Evolutionary conservation across 768 basidiomycete genomes (phyloP).

Genomic region (Pilatotrama ljubarskyi): DNA sequence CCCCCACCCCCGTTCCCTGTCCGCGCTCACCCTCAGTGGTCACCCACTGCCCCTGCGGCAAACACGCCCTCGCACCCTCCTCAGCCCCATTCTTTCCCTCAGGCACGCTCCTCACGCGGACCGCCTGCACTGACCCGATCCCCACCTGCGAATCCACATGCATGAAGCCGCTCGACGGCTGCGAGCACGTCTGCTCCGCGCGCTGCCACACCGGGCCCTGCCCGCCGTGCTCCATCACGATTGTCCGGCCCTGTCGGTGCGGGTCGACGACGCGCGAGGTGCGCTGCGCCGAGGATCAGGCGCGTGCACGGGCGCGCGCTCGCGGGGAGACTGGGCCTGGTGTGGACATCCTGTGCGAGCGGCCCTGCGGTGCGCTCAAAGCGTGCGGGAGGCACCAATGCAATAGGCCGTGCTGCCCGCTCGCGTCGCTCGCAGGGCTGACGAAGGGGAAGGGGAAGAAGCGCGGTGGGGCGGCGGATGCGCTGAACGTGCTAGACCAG

Average conservation of each 20-base stretch:
- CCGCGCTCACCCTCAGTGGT: conserved; percentile 71
- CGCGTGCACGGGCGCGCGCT: conserved; percentile 31
- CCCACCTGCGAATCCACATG: conserved; percentile 78
- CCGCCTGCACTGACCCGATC: conserved; percentile 69
- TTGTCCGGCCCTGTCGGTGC: conserved; percentile 85
- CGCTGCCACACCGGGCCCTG: conserved; percentile 80
- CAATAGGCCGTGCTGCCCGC: conserved; percentile 82
- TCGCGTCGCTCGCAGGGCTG: conserved; percentile 58
- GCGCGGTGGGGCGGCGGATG: conserved; percentile 32
- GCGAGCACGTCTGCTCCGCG: conserved; percentile 71
- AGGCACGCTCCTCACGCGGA: conserved; percentile 39
- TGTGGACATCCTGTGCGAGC: conserved; percentile 73
- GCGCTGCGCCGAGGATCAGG: conserved; percentile 51
- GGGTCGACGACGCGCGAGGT: conserved; percentile 63
- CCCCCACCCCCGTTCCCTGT: conserved; percentile 55
- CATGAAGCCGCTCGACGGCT: conserved; percentile 58
- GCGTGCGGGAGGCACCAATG: conserved; percentile 90
- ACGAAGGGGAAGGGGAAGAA: conserved; percentile 66
- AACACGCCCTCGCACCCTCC: conserved; percentile 48
- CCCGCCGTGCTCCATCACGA: conserved; percentile 69
- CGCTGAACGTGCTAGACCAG: conserved; percentile 51
- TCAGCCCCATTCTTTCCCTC: conserved; percentile 36
- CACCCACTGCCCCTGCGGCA: conserved; percentile 83
- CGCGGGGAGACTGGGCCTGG: conserved; percentile 28
- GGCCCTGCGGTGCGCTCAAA: conserved; percentile 73